Percentiles rank a stretch among this genome's conserved stretches.
Evolutionary conservation across 108 stramenopile species (phyloP).

Genomic region (Parietichytrium sp.): DNA sequence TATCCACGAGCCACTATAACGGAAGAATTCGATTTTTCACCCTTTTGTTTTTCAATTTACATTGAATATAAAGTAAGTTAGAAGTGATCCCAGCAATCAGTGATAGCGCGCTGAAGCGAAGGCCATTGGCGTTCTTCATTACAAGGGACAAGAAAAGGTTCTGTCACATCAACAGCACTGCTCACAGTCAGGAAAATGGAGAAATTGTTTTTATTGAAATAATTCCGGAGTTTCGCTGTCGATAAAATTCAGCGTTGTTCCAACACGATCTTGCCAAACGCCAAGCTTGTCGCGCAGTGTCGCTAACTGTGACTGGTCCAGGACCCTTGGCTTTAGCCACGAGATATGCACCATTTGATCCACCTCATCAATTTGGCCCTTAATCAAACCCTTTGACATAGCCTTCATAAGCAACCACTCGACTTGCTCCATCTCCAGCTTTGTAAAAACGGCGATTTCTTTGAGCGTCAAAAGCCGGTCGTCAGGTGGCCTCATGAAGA

Average conservation of each 20-base stretch:
- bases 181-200: not conserved
- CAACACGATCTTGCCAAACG: slow-evolving; percentile 54
- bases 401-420: slow-evolving; percentile 97
- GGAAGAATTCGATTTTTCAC: no score
- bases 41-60: no score
- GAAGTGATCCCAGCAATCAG: no score
- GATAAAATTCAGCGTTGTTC: slow-evolving; percentile 48
- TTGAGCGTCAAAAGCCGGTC: slow-evolving; percentile 82
- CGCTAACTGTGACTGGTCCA: slow-evolving; percentile 73
- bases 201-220: slow-evolving; percentile 44
- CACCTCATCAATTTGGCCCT: slow-evolving; percentile 81
- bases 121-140: no score
- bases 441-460: slow-evolving; percentile 77
- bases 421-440: slow-evolving; percentile 78
- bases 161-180: not conserved
- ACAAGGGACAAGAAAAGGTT: no score
- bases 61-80: no score
- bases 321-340: slow-evolving; percentile 96
- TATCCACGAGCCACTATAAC: no score
- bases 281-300: slow-evolving; percentile 73
- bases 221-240: slow-evolving; percentile 64
- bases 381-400: slow-evolving; percentile 83
- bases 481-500: slow-evolving; percentile 81
- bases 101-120: no score
- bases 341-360: slow-evolving; percentile 77